These are phyloP conservation scores for Fusarium sp. DNA, from an alignment of 2,329 filamentous ascomycete genomes.

Conservation along the genomic window DNA sequence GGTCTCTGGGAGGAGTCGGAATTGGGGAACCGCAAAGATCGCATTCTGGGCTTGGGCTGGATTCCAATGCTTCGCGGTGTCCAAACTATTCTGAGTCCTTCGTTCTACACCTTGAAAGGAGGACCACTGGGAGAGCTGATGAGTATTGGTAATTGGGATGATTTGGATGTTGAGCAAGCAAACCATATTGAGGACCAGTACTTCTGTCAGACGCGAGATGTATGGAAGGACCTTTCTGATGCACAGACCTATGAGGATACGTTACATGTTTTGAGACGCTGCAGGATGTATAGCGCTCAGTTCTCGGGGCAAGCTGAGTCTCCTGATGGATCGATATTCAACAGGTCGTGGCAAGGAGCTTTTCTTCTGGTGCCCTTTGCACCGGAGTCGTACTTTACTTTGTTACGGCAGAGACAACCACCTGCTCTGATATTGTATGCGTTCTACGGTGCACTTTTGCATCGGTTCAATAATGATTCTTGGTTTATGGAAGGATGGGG, in stretches of 20 bases:
- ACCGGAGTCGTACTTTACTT: background rate
- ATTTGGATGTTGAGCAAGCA: background rate
- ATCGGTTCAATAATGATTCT: background rate
- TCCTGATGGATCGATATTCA: rapidly evolving
- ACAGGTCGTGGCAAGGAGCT: background rate
- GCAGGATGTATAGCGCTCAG: constrained; percentile 11
- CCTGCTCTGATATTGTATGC: constrained; percentile 5
- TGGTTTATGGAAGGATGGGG: constrained; percentile 25
- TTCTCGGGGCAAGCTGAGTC: background rate
- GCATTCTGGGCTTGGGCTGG: background rate
- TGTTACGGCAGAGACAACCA: constrained; percentile 3
- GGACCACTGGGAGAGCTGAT: background rate
- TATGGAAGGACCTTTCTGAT: background rate
- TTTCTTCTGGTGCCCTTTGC: constrained; percentile 9
- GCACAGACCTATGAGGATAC: background rate
- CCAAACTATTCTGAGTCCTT: background rate
- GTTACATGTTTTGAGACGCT: background rate
- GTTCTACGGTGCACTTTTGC: constrained; percentile 6
- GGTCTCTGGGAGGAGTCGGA: constrained; percentile 3
- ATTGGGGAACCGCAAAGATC: background rate
- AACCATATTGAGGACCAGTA: background rate
- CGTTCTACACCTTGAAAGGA: rapidly evolving
- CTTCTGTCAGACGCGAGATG: background rate
- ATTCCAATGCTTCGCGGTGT: constrained; percentile 9
- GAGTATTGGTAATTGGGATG: background rate